Evolutionary conservation across 768 basidiomycete genomes (phyloP).

Genomic region (Coprinopsis marcescibilis): DNA sequence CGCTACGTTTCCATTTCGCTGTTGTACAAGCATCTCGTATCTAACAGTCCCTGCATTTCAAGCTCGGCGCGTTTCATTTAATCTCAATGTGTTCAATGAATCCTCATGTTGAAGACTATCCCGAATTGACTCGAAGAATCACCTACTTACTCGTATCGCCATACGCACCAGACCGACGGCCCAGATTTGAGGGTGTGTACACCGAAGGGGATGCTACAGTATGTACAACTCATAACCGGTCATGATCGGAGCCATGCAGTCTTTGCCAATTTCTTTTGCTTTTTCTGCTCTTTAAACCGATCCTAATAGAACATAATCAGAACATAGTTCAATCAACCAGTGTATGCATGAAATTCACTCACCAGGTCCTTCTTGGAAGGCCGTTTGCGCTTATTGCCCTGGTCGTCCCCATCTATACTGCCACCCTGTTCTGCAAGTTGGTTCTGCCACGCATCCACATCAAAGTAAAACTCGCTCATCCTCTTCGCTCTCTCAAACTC

Average conservation of each 20-base stretch:
- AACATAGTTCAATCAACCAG: constrained; percentile 9
- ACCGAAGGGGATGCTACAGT: no score
- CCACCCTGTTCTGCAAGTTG: constrained; percentile 50
- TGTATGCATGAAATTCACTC: constrained; percentile 19
- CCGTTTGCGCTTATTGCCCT: constrained; percentile 68
- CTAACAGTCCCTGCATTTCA: no score
- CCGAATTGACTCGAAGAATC: no score
- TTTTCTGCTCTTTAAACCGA: constrained; percentile 80
- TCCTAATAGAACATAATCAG: constrained; percentile 54
- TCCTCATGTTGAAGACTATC: no score
- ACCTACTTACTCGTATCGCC: no score
- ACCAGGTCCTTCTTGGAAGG: constrained; percentile 84
- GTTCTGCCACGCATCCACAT: constrained; percentile 73
- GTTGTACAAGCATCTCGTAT: no score
- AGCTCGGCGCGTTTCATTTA: no score
- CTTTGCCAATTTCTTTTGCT: constrained; percentile 78
- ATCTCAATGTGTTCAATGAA: no score
- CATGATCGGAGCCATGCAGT: constrained; percentile 77
- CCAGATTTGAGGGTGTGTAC: no score
- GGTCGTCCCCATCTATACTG: constrained; percentile 34
- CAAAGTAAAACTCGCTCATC: constrained; percentile 88
- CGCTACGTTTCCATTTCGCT: no score
- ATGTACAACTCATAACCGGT: no score
- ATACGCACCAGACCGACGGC: no score
- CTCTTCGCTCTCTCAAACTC: constrained; percentile 79